These are phyloP conservation scores for Zoysia pacifica DNA, from an alignment of 176 grass and related monocot species.

Conservation along the genomic window DNA sequence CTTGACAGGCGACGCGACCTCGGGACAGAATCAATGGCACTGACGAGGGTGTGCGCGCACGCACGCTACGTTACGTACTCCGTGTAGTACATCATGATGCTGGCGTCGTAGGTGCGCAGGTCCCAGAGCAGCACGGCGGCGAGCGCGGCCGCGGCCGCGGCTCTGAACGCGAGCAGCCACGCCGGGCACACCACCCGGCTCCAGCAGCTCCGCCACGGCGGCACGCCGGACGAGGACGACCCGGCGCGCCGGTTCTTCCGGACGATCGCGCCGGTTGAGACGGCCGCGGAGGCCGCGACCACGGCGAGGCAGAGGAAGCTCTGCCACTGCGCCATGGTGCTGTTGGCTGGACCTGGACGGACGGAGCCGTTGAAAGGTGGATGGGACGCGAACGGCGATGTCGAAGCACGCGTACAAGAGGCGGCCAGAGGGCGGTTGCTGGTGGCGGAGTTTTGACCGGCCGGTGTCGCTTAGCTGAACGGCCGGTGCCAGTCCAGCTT, in stretches of 20 bases:
- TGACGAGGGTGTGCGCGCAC: too few species aligned
- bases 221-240: too few species aligned
- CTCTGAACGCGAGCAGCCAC: conserved; percentile 34
- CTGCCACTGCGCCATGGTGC: conserved; percentile 26
- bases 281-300: conserved; percentile 25
- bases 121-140: conserved; percentile 38
- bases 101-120: conserved; percentile 35
- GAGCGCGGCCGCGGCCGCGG: conserved; percentile 21
- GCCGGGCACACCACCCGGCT: conserved; percentile 17
- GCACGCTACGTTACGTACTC: conserved; percentile 34
- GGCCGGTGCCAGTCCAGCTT: too few species aligned
- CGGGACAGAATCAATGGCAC: not conserved
- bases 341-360: too few species aligned
- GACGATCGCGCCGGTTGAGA: conserved; percentile 14
- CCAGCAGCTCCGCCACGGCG: conserved; percentile 43
- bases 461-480: too few species aligned
- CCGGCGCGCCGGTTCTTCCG: not conserved
- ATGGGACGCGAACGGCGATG: too few species aligned
- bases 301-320: conserved; percentile 33
- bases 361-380: too few species aligned
- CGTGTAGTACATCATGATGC: conserved; percentile 60
- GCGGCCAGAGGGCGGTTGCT: too few species aligned
- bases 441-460: too few species aligned
- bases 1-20: too few species aligned
- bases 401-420: too few species aligned